Percentiles rank a stretch among this genome's conserved stretches.
Evolutionary conservation across 768 basidiomycete species (phyloP).

Genomic region (Daedalea quercina): DNA sequence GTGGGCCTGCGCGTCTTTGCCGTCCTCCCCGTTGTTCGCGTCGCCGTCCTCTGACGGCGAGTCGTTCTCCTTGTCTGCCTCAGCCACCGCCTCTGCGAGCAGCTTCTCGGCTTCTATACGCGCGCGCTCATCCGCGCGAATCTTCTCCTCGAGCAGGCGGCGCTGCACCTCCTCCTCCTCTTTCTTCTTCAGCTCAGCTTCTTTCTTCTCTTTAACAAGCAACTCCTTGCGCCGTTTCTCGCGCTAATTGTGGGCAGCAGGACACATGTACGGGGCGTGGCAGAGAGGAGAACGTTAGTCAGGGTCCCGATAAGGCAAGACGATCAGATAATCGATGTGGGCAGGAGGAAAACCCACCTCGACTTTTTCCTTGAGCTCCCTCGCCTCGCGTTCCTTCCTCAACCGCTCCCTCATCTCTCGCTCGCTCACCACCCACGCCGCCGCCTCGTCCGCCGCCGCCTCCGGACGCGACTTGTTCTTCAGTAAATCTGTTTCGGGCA

Average conservation of each 20-base stretch:
- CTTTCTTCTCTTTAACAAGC: slow-evolving; percentile 45
- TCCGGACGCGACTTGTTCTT: slow-evolving; percentile 83
- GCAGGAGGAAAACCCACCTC: slow-evolving; percentile 40
- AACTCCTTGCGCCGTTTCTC: slow-evolving; percentile 39
- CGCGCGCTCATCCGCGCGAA: slow-evolving; percentile 1
- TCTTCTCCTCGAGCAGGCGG: slow-evolving; percentile 16
- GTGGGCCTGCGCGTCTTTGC: slow-evolving; percentile 18
- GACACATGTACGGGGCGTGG: slow-evolving; percentile 5
- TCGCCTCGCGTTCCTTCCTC: slow-evolving; percentile 65
- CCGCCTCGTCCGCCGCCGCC: slow-evolving; percentile 58
- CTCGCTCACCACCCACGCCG: slow-evolving; percentile 69
- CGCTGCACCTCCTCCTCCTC: slow-evolving; percentile 44
- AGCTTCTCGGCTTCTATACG: neutral
- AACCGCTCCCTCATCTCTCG: slow-evolving; percentile 70
- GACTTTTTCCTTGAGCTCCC: slow-evolving; percentile 59
- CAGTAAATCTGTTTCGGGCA: slow-evolving; percentile 49
- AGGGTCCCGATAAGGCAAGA: slow-evolving; percentile 11
- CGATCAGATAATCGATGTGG: slow-evolving; percentile 11
- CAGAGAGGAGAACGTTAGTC: slow-evolving; percentile 7
- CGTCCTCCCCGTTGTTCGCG: slow-evolving; percentile 37
- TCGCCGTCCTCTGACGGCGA: slow-evolving; percentile 29
- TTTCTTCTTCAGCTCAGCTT: slow-evolving; percentile 60
- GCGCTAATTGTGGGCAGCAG: no score
- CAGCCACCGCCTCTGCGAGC: slow-evolving; percentile 2
- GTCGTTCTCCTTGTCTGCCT: slow-evolving; percentile 19